Evolutionary conservation across 352 stramenopile genomes (phyloP).

Genomic region (Aphanomyces invadans): DNA sequence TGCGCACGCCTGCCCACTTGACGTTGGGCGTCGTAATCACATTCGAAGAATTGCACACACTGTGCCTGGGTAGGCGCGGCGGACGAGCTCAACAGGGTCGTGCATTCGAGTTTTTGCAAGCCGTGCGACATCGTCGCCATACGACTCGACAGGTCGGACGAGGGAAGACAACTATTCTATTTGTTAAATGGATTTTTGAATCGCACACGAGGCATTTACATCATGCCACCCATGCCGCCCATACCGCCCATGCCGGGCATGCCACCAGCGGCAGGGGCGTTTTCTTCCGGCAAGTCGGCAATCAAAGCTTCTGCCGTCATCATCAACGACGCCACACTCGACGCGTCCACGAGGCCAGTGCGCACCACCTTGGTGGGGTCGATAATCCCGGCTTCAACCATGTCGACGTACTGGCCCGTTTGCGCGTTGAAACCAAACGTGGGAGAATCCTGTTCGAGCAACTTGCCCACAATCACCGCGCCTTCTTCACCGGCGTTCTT

Average conservation of each 20-base stretch:
- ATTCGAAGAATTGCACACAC: too few relatives aligned
- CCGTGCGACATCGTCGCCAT: too few relatives aligned
- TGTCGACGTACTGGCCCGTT: slow-evolving; percentile 96
- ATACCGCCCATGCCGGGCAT: slow-evolving; percentile 57
- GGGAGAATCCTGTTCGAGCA: slow-evolving; percentile 93
- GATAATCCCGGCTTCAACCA: slow-evolving; percentile 98
- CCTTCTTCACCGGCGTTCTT: slow-evolving; percentile 98
- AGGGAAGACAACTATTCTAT: slow-evolving; percentile 21
- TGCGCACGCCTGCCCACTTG: too few relatives aligned
- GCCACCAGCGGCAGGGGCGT: slow-evolving; percentile 31
- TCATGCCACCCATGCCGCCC: slow-evolving; percentile 64
- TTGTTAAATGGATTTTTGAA: not conserved
- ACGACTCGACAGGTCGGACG: too few relatives aligned
- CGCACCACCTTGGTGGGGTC: slow-evolving; percentile 98
- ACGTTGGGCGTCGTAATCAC: too few relatives aligned
- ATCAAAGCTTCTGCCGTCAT: slow-evolving; percentile 99
- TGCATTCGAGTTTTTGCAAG: too few relatives aligned
- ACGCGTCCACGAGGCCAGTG: slow-evolving; percentile 97
- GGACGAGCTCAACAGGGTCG: too few relatives aligned
- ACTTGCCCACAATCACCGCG: slow-evolving; percentile 97
- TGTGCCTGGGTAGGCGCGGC: too few relatives aligned
- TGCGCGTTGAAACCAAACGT: slow-evolving; percentile 97
- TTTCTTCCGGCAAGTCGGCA: slow-evolving; percentile 91
- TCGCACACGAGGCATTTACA: slow-evolving; percentile 39
- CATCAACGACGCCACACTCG: slow-evolving; percentile 97